Percentiles rank a stretch among this genome's conserved stretches.
Evolutionary conservation across 768 basidiomycete species (phyloP).

Genomic region (Polyporus arcularius): DNA sequence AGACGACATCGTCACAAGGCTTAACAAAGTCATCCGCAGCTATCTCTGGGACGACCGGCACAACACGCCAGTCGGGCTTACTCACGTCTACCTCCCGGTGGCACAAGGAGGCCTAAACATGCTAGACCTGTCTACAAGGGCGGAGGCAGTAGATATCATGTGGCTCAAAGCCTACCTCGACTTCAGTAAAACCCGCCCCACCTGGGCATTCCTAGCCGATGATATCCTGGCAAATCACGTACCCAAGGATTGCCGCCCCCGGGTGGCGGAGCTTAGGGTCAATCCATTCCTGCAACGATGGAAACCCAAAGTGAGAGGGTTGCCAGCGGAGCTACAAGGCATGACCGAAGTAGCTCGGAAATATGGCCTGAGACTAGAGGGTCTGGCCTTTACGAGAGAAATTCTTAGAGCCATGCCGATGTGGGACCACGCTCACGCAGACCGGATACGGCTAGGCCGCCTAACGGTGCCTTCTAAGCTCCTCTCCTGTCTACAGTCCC

Average conservation of each 20-base stretch:
- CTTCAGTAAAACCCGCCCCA: not conserved
- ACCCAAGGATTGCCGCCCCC: too few species aligned
- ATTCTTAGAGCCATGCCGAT: too few species aligned
- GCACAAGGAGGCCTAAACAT: slow-evolving; percentile 1
- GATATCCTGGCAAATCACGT: not conserved
- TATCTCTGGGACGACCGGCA: slow-evolving; percentile 3
- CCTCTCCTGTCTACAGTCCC: too few species aligned
- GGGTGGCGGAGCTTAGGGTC: not conserved
- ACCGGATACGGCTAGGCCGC: too few species aligned
- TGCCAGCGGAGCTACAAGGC: too few species aligned
- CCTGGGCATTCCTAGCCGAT: slow-evolving; percentile 16
- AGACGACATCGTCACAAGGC: not conserved
- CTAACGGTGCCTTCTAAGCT: too few species aligned
- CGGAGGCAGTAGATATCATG: slow-evolving; percentile 18
- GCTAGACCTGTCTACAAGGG: not conserved
- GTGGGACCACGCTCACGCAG: too few species aligned
- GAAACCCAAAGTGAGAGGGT: not conserved
- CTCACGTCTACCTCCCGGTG: not conserved
- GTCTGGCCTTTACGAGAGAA: too few species aligned
- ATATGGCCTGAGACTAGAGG: too few species aligned
- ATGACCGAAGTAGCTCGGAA: too few species aligned
- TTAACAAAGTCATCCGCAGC: not conserved
- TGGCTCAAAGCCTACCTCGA: slow-evolving; percentile 16
- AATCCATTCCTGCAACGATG: not conserved
- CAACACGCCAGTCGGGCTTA: not conserved